Evolutionary conservation across 768 basidiomycete species (phyloP).

Genomic region (Mycena alexandri): DNA sequence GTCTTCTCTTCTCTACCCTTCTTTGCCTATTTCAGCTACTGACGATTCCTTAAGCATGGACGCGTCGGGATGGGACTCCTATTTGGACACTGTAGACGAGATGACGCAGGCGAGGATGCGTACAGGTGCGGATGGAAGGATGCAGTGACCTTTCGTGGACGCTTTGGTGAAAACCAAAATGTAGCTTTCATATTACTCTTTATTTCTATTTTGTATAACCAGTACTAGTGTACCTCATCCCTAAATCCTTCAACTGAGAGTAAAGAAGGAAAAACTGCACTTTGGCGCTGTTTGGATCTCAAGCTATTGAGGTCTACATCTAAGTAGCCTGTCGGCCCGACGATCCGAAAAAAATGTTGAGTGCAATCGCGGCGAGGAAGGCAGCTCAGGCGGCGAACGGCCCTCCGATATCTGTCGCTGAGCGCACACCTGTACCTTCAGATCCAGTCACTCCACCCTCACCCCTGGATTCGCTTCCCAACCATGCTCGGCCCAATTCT

Average conservation of each 20-base stretch:
- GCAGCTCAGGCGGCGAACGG: slow-evolving; percentile 58
- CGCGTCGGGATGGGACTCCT: slow-evolving; percentile 54
- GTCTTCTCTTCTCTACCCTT: slow-evolving; percentile 38
- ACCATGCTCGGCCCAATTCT: slow-evolving; percentile 44
- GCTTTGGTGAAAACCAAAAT: not conserved
- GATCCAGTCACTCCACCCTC: slow-evolving; percentile 32
- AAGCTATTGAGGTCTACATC: not conserved
- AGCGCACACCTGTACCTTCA: slow-evolving; percentile 26
- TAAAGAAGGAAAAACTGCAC: too few species aligned
- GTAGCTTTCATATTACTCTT: not conserved
- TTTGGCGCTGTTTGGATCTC: not conserved
- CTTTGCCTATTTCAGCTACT: not conserved
- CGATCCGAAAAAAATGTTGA: slow-evolving; percentile 61
- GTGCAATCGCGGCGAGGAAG: slow-evolving; percentile 80
- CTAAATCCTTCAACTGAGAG: too few species aligned
- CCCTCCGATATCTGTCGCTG: slow-evolving; percentile 23
- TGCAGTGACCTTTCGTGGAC: not conserved
- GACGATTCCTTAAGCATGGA: slow-evolving; percentile 48
- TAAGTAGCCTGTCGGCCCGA: not conserved
- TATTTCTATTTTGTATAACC: not conserved
- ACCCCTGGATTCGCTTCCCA: slow-evolving; percentile 22
- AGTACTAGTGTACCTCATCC: too few species aligned
- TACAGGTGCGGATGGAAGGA: not conserved
- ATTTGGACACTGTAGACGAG: slow-evolving; percentile 56
- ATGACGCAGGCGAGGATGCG: slow-evolving; percentile 44